Percentiles rank a stretch among this genome's conserved stretches.
Evolutionary conservation across 2,329 filamentous ascomycete genomes (phyloP).

Genomic region (Cordyceps fumosorosea): DNA sequence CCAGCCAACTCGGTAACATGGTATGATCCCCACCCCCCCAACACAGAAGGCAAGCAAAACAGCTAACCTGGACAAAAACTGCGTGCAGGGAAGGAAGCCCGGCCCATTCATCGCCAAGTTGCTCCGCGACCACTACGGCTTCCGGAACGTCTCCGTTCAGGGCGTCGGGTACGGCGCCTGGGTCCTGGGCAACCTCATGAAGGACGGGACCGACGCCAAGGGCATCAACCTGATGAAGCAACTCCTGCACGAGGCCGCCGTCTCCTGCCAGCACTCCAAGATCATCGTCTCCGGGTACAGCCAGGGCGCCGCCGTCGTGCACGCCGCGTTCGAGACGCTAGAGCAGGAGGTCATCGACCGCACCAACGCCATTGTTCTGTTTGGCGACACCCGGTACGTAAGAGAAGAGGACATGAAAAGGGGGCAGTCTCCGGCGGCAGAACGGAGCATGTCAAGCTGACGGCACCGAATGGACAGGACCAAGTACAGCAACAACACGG

Average conservation of each 20-base stretch:
- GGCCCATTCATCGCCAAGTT: conserved; percentile 16
- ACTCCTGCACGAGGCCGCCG: conserved; percentile 28
- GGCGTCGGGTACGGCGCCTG: conserved; percentile 30
- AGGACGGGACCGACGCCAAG: conserved; percentile 24
- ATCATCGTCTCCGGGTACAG: conserved; percentile 35
- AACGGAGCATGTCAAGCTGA: not conserved
- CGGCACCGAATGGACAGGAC: not conserved
- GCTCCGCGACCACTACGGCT: conserved; percentile 18
- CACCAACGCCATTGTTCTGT: conserved; percentile 22
- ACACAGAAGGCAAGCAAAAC: no score
- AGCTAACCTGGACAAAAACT: not conserved
- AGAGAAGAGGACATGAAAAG: no score
- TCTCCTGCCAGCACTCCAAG: conserved; percentile 17
- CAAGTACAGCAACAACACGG: conserved; percentile 28
- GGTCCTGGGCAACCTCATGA: conserved; percentile 26
- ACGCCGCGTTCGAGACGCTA: conserved; percentile 22
- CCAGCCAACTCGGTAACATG: no score
- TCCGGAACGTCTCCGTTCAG: conserved; percentile 17
- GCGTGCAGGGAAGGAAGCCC: conserved; percentile 13
- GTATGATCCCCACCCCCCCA: no score
- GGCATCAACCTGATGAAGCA: conserved; percentile 27
- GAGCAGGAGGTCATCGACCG: conserved; percentile 18
- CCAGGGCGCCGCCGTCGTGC: conserved; percentile 26
- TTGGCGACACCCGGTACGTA: conserved; percentile 21
- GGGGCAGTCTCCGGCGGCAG: no score